phyloP scores from a whole-genome alignment of 768 basidiomycete genomes.

The Piloderma croceum region DNA sequence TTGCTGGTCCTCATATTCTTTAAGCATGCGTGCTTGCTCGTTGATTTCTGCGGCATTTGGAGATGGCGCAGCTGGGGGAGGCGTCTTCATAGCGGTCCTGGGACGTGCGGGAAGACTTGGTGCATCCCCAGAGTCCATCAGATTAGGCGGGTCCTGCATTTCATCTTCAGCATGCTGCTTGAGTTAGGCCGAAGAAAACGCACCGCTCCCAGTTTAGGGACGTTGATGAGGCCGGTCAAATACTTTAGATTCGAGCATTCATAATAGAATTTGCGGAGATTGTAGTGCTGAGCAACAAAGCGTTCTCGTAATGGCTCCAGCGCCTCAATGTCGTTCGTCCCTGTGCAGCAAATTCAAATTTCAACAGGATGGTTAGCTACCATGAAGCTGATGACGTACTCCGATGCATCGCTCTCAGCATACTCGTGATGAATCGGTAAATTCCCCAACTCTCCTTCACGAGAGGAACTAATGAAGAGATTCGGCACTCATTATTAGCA shows the following conservation, averaged over 20 bases:
- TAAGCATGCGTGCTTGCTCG: constrained; percentile 91
- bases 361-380: too few species aligned
- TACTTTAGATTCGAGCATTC: constrained; percentile 99
- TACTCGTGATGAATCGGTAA: constrained; percentile 97
- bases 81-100: constrained; percentile 45
- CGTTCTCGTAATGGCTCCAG: constrained; percentile 85
- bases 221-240: constrained; percentile 94
- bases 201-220: constrained; percentile 93
- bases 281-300: constrained; percentile 87
- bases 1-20: constrained; percentile 95
- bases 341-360: constrained; percentile 41
- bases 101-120: constrained; percentile 87
- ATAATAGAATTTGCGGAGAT: constrained; percentile 95
- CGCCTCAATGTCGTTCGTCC: constrained; percentile 84
- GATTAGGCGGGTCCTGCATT: constrained; percentile 88
- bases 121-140: constrained; percentile 73
- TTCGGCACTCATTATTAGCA: constrained; percentile 94
- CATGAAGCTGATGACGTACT: constrained; percentile 62
- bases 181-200: constrained; percentile 14
- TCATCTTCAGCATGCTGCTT: constrained; percentile 1
- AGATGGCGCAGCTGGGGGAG: constrained; percentile 65
- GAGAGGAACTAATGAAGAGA: constrained; percentile 90
- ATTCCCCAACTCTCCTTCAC: constrained; percentile 99
- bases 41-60: constrained; percentile 68
- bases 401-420: constrained; percentile 96